Conservation (phyloP, 768 basidiomycete species). For the Ramaria sp. region DNA sequence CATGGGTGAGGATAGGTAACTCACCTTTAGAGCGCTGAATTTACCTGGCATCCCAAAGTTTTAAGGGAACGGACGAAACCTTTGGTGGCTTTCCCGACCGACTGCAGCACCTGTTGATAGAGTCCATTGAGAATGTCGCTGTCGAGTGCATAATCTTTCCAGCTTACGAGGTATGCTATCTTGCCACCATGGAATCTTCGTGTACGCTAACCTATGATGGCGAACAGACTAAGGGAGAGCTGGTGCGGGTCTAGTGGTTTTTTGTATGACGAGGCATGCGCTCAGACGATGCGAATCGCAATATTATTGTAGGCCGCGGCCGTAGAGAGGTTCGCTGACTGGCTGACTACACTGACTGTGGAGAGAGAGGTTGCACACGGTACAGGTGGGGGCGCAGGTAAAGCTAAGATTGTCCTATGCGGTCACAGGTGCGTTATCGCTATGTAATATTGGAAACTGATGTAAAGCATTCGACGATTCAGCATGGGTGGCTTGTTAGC, state of each 20-base stretch:
- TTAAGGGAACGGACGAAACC: constrained; percentile 56
- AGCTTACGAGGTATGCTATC: constrained; percentile 61
- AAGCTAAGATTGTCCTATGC: constrained; percentile 73
- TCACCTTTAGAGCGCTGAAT: background rate
- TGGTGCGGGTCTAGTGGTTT: constrained; percentile 38
- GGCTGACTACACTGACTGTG: constrained; percentile 86
- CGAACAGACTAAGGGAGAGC: constrained; percentile 73
- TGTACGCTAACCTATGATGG: background rate
- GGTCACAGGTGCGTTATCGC: constrained; percentile 61
- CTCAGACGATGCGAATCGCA: background rate
- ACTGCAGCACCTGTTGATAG: constrained; percentile 63
- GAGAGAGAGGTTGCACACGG: constrained; percentile 71
- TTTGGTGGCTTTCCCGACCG: constrained; percentile 73
- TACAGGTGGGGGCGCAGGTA: constrained; percentile 60
- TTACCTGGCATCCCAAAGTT: constrained; percentile 22
- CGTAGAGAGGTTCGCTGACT: constrained; percentile 79
- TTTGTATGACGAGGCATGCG: background rate
- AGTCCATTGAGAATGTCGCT: constrained; percentile 42
- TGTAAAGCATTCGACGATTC: background rate
- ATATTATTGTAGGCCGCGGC: constrained; percentile 49
- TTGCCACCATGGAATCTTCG: background rate
- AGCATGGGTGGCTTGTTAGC: constrained; percentile 92
- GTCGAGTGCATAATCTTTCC: constrained; percentile 82
- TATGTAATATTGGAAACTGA: too few relatives aligned
- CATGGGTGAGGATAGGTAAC: constrained; percentile 46